Evolutionary conservation across 2,329 filamentous ascomycete species (phyloP), one percentile per base, ranked within the genome.

Genomic region (Didymella arachidicola): DNA sequence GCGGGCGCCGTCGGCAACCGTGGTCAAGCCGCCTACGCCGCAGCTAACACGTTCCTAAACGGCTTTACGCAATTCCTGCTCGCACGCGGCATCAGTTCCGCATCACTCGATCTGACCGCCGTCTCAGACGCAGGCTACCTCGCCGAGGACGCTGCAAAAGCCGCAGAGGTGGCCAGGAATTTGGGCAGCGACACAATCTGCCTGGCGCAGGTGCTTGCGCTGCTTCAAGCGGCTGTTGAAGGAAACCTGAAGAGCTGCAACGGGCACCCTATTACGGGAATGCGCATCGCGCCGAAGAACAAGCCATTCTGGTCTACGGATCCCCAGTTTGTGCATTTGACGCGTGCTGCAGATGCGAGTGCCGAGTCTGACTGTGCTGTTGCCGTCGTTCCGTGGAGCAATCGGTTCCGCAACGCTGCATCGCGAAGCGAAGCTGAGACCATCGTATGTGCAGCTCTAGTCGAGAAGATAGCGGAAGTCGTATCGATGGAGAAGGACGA

Each of bases 11-110:
- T 68, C 60, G 69, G 69, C 6, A 67, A 64, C 46, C 32, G 41
- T 1, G 69, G 67, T 2, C 72, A 74, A 57, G 52, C 62, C 12
- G 63, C 60, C 32, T 74, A 74, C 50, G 49, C 51, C 12, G 67
- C 66, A 3, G 71, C 69, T 1, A 74, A 74, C 57, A 66, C 64
- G 2, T 75, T 74, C 57, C 67, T 74, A 16, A 66, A 75, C 42
- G 67, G 61, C 19, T 69, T 73, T 26, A 62, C 69, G 1, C 66
- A 69, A 45, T 64, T 69, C 22, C 34, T 50, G 0, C 54, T 58
- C n/a, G 18, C 53, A 1, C 59, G 59, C 18, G 70, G 71, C 18
- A 52, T 71, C 18, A 54, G 58, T 2, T 63, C 63, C 4, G 55
- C 66, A 14, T 72, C 70, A 4, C 50, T 74, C 27, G 71, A 64